Conservation (phyloP, 257 asterid genomes). For the Coffea canephora region DNA sequence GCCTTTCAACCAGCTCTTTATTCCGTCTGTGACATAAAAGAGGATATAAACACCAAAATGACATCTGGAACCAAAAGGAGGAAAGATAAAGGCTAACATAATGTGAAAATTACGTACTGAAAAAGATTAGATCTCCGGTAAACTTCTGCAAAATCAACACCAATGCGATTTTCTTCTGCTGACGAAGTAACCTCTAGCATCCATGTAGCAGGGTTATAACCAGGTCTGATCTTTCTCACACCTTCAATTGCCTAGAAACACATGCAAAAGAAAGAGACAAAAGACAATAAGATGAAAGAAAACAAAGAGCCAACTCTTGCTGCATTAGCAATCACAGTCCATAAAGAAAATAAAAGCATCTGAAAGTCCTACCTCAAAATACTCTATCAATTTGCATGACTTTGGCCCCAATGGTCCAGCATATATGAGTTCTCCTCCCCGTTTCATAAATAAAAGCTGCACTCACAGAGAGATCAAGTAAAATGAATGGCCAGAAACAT, state of each 20-base stretch:
- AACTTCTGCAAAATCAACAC: slow-evolving; percentile 88
- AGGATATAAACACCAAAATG: slow-evolving; percentile 9
- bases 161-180: slow-evolving; percentile 70
- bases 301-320: background rate
- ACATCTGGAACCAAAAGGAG: slow-evolving; percentile 6
- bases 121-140: slow-evolving; percentile 65
- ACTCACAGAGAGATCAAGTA: slow-evolving; percentile 23
- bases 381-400: slow-evolving; percentile 72
- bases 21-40: slow-evolving; percentile 52
- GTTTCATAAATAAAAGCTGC: slow-evolving; percentile 91
- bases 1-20: slow-evolving; percentile 68
- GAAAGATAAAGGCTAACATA: background rate
- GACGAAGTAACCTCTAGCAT: slow-evolving; percentile 86
- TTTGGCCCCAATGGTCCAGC: slow-evolving; percentile 91
- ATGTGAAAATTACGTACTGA: slow-evolving; percentile 44
- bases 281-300: background rate
- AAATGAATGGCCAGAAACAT: slow-evolving; percentile 24
- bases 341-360: background rate
- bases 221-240: slow-evolving; percentile 65
- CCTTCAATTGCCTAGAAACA: slow-evolving; percentile 68
- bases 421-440: slow-evolving; percentile 94
- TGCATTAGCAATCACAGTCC: too few species aligned
- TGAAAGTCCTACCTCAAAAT: slow-evolving; percentile 64
- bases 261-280: slow-evolving; percentile 8
- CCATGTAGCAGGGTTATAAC: slow-evolving; percentile 97